Base-by-base conservation (phyloP, 164 flowering plant species). In the Chimonanthus praecox region DNA sequence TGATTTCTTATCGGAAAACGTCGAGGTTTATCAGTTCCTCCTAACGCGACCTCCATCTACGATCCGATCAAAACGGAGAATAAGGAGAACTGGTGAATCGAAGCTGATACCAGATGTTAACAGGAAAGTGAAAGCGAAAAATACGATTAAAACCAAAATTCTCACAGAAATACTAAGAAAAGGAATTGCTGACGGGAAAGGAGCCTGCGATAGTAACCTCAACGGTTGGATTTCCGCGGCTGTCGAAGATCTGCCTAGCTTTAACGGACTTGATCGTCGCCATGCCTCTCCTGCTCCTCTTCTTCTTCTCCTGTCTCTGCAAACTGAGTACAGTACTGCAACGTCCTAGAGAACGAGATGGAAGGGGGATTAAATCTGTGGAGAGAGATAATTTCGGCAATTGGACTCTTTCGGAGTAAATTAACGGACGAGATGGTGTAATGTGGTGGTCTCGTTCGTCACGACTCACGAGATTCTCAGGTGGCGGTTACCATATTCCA, bases 191-290 rank as follows among this genome's bases (percentile, higher is more conserved):
- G 47, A 15, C 2, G 45, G 21, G 6, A 20, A 6, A 63, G 62
- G 9, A 33, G 1, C 3, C 3, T 13, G 60, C 18, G 21, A 20
- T 43, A 10, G 18, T 63, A 68, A 78, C 89, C 80, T 86, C 89
- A 15, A 84, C 87, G 58, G 89, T 87, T 21, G 89, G 89, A 71
- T 87, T 87, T 58, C 89, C 88, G 73, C 89, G 87, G 79, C 88
- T 85, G 77, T 87, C 89, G 76, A 85, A 87, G 80, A 87, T 85
- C 79, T 87, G 89, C 63, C 89, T 77, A 49, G 89, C 89, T 77
- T 82, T 87, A 33, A 87, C 76, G 63, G 54, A 6, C 73, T 78
- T 77, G 81, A 87, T 87, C 21, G 85, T 84, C 43, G 73, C 81
- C 86, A 82, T 83, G 67, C 33, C 61, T 47, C n/a, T 47, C 44